Base-by-base conservation (phyloP, 331 rosid species). In the Dryas integrifolia region DNA sequence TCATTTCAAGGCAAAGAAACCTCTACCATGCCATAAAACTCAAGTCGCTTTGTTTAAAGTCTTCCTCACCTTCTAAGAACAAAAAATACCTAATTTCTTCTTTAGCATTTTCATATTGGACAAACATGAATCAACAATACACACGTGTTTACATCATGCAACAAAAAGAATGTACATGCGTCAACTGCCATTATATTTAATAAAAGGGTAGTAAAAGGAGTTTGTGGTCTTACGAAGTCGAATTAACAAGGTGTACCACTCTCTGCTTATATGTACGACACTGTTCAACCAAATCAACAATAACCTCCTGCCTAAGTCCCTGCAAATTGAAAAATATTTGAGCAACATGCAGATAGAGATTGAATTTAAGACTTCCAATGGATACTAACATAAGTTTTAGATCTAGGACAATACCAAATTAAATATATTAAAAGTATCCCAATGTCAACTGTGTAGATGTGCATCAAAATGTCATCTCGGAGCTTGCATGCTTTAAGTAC, bases 221-320 rank as follows among this genome's bases (percentile, higher is more conserved):
- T 68, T 71, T 38, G 58, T 49, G 82, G 82, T 46, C 97, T 84
- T 88, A 95, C 99, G 91, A 82, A 65, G 98, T 92, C 47, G 97
- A 88, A 81, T 95, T 95, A 74, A 95, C 99, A 77, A 95, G 97
- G 85, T 92, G 98, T 59, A 95, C 96, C 83, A 95, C 98, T 82
- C 97, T 89, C 85, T 90, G 97, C 85, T 89, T 95, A 85, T 92
- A 89, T 51, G 96, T 79, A 74, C 93, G 89, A 65, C 99, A 95
- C 57, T 90, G 99, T 11, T 82, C 92, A 73, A 95, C 98, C 86
- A 95, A 90, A 84, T 95, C 99, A 76, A 95, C 81, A 72, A 95
- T 81, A 81, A 95, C 99, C 67, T 92, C 99, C 88, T 95, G 99
- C 71, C 85, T 82, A 70, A 95, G 85, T 45, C 96, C 98, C 99